Evolutionary conservation across 768 basidiomycete genomes (phyloP).

Genomic region (Suillus luteus): DNA sequence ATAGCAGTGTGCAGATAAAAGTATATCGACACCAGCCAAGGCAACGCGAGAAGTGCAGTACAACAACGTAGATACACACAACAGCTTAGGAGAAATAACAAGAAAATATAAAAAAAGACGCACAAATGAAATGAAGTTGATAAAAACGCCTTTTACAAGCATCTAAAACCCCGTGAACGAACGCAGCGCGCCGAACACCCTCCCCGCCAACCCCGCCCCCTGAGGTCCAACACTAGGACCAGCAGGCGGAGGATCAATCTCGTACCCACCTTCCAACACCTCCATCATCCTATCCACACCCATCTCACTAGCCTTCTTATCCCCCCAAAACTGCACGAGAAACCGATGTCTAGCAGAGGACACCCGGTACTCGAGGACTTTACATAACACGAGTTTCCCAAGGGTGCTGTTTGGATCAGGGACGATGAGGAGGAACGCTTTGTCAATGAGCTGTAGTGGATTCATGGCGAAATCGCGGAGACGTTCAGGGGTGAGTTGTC

Average conservation of each 20-base stretch:
- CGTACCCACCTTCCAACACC: not conserved
- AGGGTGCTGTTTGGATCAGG: slow-evolving; percentile 1
- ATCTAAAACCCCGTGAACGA: slow-evolving; percentile 3
- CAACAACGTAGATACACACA: not conserved
- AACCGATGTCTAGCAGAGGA: not conserved
- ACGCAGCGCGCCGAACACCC: slow-evolving; percentile 2
- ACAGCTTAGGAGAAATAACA: not conserved
- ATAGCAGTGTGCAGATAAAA: not conserved
- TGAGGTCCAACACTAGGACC: not conserved
- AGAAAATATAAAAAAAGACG: not conserved
- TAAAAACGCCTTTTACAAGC: too few relatives aligned
- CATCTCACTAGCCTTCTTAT: slow-evolving; percentile 2
- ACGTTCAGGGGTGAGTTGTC: slow-evolving; percentile 7
- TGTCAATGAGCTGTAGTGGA: not conserved
- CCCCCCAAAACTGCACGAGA: slow-evolving; percentile 6
- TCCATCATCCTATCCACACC: slow-evolving; percentile 1
- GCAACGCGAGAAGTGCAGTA: not conserved
- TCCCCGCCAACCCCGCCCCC: not conserved
- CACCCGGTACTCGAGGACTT: not conserved
- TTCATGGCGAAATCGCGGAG: not conserved
- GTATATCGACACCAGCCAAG: not conserved
- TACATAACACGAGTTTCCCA: not conserved
- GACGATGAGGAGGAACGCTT: slow-evolving; percentile 7
- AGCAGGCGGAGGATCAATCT: slow-evolving; percentile 5
- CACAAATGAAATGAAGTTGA: not conserved